These are phyloP conservation scores for Acaromyces ingoldii DNA, from an alignment of 1,284 basidiomycete genomes.

Conservation along the genomic window DNA sequence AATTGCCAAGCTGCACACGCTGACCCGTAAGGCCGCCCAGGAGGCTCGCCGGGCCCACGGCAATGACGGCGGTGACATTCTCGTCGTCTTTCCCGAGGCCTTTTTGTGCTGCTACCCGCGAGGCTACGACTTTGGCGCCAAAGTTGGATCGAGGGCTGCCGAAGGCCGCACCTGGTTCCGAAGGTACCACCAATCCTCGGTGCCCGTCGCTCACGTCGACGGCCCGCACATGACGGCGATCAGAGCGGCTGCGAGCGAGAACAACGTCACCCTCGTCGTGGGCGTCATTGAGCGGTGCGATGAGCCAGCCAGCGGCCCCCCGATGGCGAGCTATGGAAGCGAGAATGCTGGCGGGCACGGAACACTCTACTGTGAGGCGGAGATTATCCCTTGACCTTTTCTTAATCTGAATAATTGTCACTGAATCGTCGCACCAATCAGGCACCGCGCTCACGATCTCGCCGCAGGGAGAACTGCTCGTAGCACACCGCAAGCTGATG, in stretches of 20 bases:
- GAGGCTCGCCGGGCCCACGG: conserved; percentile 14
- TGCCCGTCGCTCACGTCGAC: conserved; percentile 25
- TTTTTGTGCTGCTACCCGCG: conserved; percentile 55
- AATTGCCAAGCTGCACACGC: conserved; percentile 23
- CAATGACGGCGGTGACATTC: conserved; percentile 8
- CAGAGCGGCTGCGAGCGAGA: conserved; percentile 17
- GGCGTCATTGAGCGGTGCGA: conserved; percentile 64
- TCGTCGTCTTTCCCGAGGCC: conserved; percentile 69
- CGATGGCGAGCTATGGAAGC: conserved; percentile 18
- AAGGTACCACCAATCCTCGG: conserved; percentile 18
- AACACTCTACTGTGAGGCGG: conserved; percentile 62
- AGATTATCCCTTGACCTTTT: neutral
- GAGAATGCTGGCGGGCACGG: conserved; percentile 54
- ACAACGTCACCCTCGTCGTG: conserved; percentile 56
- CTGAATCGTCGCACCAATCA: neutral
- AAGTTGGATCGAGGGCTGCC: conserved; percentile 22
- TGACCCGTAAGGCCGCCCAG: conserved; percentile 19
- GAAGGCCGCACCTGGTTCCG: conserved; percentile 29
- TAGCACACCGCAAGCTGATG: conserved; percentile 68
- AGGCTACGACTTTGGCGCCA: conserved; percentile 37
- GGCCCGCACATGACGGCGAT: conserved; percentile 22
- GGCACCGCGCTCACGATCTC: conserved; percentile 63
- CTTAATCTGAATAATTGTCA: neutral
- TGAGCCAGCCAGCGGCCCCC: conserved; percentile 15
- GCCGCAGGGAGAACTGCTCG: conserved; percentile 60